Evolutionary conservation across 208 protist species (phyloP).

Genomic region (Trypanosoma melophagium): DNA sequence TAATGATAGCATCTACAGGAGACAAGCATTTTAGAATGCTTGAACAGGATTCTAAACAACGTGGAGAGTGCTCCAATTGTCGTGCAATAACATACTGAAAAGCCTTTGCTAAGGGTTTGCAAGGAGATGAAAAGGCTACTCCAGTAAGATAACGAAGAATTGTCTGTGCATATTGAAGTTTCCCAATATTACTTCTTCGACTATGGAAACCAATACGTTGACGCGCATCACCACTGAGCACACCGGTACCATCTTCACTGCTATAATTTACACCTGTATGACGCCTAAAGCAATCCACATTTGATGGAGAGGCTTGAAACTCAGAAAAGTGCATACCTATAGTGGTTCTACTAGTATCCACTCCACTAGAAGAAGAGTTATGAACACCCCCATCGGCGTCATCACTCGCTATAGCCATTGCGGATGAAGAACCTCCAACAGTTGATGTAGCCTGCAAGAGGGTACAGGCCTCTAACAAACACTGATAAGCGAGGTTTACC

Average conservation of each 20-base stretch:
- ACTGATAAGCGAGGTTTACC: constrained; percentile 9
- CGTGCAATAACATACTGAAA: constrained; percentile 66
- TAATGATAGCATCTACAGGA: not conserved
- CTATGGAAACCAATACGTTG: not conserved
- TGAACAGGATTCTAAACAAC: not conserved
- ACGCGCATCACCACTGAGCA: not conserved
- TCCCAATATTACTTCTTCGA: not conserved
- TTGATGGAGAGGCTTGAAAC: not conserved
- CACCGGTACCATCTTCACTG: constrained; percentile 23
- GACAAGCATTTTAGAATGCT: constrained; percentile 9
- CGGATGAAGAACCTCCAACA: not conserved
- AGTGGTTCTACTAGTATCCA: constrained; percentile 3
- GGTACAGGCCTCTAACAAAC: constrained; percentile 8
- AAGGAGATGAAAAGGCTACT: constrained; percentile 76
- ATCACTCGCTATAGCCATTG: not conserved
- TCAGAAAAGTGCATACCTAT: not conserved
- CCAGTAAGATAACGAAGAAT: constrained; percentile 52
- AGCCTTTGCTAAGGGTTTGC: constrained; percentile 45
- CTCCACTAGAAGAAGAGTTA: constrained; percentile 14
- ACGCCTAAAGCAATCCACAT: not conserved
- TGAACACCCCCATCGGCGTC: not conserved
- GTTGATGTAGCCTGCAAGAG: not conserved
- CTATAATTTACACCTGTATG: constrained; percentile 7
- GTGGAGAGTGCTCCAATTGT: constrained; percentile 29
- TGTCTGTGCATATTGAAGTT: constrained; percentile 35